Conservation (phyloP, 805 yeast species). For the Candida tammaniensis region DNA sequence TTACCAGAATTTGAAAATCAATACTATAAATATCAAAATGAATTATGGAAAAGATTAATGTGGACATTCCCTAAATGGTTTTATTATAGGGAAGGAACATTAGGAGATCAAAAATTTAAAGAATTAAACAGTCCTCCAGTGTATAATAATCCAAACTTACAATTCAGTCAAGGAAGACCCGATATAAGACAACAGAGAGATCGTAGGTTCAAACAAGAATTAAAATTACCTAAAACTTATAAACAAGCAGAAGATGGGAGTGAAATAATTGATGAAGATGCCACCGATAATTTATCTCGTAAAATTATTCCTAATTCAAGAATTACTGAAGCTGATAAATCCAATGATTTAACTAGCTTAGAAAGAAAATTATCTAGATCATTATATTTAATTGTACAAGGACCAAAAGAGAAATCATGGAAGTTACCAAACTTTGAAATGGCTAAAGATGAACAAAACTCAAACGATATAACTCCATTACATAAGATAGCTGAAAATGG, state of each 20-base stretch:
- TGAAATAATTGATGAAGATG: conserved; percentile 32
- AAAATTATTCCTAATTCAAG: conserved; percentile 71
- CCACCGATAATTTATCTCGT: conserved; percentile 55
- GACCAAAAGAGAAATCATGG: conserved; percentile 55
- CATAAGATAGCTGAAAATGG: conserved; percentile 76
- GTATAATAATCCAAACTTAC: conserved; percentile 67
- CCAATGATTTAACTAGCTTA: conserved; percentile 60
- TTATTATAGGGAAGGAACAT: conserved; percentile 85
- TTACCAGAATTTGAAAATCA: conserved; percentile 66
- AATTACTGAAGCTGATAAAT: conserved; percentile 70
- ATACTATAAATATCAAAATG: conserved; percentile 80
- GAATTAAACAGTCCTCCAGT: conserved; percentile 76
- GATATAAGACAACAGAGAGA: conserved; percentile 88
- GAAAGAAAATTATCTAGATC: conserved; percentile 81
- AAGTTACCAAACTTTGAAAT: conserved; percentile 67
- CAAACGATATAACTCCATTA: conserved; percentile 46
- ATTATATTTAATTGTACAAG: conserved; percentile 67
- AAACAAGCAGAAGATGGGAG: conserved; percentile 29
- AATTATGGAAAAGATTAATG: conserved; percentile 85
- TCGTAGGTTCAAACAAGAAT: conserved; percentile 74
- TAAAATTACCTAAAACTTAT: conserved; percentile 70
- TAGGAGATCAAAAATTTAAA: conserved; percentile 77
- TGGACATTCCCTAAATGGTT: conserved; percentile 97
- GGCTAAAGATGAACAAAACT: neutral
- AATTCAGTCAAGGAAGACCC: conserved; percentile 81